Evolutionary conservation across 108 stramenopile species (phyloP).

Genomic region (Nitzschia sp.): DNA sequence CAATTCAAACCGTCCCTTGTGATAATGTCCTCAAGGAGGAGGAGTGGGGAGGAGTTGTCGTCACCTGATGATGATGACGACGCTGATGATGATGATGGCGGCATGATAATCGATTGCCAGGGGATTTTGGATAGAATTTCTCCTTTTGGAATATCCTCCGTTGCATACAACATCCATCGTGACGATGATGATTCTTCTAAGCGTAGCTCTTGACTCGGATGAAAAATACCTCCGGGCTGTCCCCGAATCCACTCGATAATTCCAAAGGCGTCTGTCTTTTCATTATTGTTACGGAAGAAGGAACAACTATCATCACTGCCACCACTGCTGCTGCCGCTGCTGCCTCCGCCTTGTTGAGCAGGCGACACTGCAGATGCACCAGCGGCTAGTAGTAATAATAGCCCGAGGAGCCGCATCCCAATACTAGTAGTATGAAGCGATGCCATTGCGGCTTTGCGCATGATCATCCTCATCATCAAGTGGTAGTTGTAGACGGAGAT

Average conservation of each 20-base stretch:
- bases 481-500: no score
- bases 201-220: slow-evolving; percentile 2
- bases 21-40: slow-evolving; percentile 1
- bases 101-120: slow-evolving; percentile 22
- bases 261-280: not conserved
- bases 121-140: slow-evolving; percentile 38
- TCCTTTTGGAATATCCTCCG: slow-evolving; percentile 27
- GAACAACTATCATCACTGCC: no score
- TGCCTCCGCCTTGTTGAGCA: no score
- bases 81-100: not conserved
- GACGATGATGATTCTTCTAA: not conserved
- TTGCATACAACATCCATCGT: slow-evolving; percentile 38
- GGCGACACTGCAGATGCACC: no score
- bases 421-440: no score
- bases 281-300: no score
- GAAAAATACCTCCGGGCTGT: not conserved
- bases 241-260: slow-evolving; percentile 3
- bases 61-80: no score
- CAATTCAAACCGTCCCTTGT: slow-evolving; percentile 26
- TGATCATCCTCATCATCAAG: no score
- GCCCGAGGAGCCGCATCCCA: no score
- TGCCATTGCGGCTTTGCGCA: no score
- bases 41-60: not conserved
- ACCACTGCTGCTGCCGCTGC: no score
- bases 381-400: no score